A percentile compares a stretch with the other conserved stretches of the same genome.
Conservation (phyloP, 2,329 filamentous ascomycete genomes). For the Aspergillus nomiae region DNA sequence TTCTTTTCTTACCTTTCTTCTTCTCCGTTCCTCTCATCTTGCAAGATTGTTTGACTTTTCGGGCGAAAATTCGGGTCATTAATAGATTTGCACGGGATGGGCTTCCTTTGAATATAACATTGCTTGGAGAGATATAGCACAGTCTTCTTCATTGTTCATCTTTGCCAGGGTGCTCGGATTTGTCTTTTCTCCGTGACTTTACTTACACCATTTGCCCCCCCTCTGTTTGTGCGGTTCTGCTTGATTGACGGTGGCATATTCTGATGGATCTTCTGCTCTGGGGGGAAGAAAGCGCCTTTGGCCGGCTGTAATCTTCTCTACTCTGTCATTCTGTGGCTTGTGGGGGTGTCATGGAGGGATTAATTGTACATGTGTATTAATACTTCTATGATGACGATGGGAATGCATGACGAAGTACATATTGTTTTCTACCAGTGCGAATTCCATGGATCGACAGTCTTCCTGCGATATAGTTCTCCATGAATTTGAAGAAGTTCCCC, state of each 20-base stretch:
- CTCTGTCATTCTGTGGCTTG: neutral
- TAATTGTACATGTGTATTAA: conserved; percentile 7
- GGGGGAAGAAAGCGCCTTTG: neutral
- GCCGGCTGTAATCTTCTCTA: neutral
- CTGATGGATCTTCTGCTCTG: neutral
- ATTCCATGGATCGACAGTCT: neutral
- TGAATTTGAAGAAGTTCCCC: neutral
- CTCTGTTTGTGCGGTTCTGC: neutral
- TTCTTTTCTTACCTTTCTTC: neutral
- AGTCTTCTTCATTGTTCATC: neutral
- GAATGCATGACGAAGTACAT: conserved; percentile 4
- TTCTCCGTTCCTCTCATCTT: conserved; percentile 1
- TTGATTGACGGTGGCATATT: neutral
- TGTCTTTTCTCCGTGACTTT: neutral
- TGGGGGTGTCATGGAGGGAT: conserved; percentile 1
- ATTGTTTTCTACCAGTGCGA: neutral
- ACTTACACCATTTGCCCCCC: neutral
- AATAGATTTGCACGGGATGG: conserved; percentile 23
- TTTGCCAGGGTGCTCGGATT: neutral
- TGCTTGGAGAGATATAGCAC: conserved; percentile 9
- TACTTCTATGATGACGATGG: conserved; percentile 4
- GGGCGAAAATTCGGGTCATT: conserved; percentile 17
- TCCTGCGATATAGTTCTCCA: neutral
- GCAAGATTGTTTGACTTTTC: conserved; percentile 12
- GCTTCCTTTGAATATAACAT: conserved; percentile 19